Evolutionary conservation across 352 stramenopile species (phyloP), one percentile per base, ranked within the genome.

Genomic region (Phytophthora multivora): DNA sequence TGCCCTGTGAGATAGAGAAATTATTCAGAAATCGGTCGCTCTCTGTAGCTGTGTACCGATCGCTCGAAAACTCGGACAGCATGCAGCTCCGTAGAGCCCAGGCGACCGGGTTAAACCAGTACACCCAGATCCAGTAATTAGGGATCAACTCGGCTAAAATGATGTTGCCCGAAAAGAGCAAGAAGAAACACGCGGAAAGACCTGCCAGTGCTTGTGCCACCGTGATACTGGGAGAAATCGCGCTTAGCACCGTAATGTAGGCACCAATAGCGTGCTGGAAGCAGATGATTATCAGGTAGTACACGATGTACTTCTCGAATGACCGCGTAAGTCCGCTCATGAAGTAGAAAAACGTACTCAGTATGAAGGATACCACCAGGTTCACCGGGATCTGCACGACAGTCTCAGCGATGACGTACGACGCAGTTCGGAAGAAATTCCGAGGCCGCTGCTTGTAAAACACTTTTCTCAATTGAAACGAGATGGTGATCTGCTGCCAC

Each of bases 51-150:
- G 7, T 19, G 35, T 40, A 40, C 35, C 35, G 15, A 40, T 40
- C 35, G 6, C 35, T 40, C 35, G 35, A 40, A 40, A 40, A 40
- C 4, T 40, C 35, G 3, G 35, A 40, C 13, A 40, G 13, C 35
- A 40, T 40, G 35, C 35, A 40, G 15, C 35, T 40, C 5, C 35
- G 35, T 18, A 40, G 35, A 40, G 35, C 35, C 75, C 75, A 85
- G 12, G 75, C 50, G 6, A 82, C 7, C 19, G 75, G 75, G 40
- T 80, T 82, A 63, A 80, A 77, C 75, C 72, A 86, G 55, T 84
- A 81, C 74, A 86, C 74, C 77, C 77, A 86, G 15, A 75, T 78
- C 74, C 77, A 86, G 33, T 84, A 86, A 26, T 78, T 35, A n/a
- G 71, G 77, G 40, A 86, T 84, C 26, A 86, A 50, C 9, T 84